Conservation (phyloP, 2,329 filamentous ascomycete genomes). For the Xylariales sp. region DNA sequence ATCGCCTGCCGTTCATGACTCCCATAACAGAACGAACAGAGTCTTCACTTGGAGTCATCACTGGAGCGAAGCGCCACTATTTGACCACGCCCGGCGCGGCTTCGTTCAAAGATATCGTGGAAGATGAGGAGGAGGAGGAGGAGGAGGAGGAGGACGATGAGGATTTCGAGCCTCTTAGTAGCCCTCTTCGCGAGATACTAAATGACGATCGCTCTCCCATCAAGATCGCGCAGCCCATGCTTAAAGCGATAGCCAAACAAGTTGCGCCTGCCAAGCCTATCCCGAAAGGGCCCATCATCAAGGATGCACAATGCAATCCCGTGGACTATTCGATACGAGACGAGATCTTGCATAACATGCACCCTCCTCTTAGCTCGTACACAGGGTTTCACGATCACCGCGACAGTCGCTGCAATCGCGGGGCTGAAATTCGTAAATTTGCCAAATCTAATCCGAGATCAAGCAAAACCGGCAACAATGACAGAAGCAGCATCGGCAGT, state of each 20-base stretch:
- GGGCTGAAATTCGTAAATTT: slow-evolving; percentile 75
- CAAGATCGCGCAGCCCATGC: slow-evolving; percentile 47
- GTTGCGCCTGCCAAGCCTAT: slow-evolving; percentile 32
- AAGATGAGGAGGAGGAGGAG: slow-evolving; percentile 25
- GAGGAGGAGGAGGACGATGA: slow-evolving; percentile 27
- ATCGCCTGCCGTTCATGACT: slow-evolving; percentile 95
- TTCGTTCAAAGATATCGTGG: slow-evolving; percentile 11
- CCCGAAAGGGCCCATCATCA: slow-evolving; percentile 68
- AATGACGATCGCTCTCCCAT: slow-evolving; percentile 44
- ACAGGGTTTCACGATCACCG: slow-evolving; percentile 75
- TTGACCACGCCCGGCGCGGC: slow-evolving; percentile 43
- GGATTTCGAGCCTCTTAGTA: slow-evolving; percentile 50
- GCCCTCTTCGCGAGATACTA: slow-evolving; percentile 65
- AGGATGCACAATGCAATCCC: slow-evolving; percentile 82
- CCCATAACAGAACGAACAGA: slow-evolving; percentile 96
- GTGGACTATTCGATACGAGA: slow-evolving; percentile 71
- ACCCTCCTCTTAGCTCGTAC: slow-evolving; percentile 70
- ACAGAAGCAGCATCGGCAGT: slow-evolving; percentile 50
- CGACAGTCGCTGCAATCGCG: slow-evolving; percentile 58
- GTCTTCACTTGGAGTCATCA: slow-evolving; percentile 69
- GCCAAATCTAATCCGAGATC: slow-evolving; percentile 62
- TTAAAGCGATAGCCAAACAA: slow-evolving; percentile 29
- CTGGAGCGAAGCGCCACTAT: slow-evolving; percentile 53
- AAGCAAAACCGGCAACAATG: slow-evolving; percentile 55
- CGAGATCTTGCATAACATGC: slow-evolving; percentile 68